phyloP scores from a whole-genome alignment of 192 early-diverging fungal genomes.

The Polychytrium aggregatum region DNA sequence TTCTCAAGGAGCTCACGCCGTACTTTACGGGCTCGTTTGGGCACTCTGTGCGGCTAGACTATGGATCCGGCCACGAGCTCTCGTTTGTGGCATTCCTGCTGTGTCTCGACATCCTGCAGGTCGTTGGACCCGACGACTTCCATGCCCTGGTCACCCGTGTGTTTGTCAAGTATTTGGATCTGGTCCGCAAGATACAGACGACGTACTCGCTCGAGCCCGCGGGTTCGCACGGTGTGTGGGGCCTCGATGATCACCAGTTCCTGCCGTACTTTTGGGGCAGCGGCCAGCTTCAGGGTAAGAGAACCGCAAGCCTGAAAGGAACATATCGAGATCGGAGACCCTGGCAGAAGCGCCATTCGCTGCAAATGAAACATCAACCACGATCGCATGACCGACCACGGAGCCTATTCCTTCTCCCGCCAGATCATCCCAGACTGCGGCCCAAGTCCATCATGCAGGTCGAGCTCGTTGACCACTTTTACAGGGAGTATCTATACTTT shows the following conservation, averaged over 20 bases:
- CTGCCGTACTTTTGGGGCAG: conserved; percentile 91
- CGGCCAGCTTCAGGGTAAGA: conserved; percentile 64
- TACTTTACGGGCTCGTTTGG: conserved; percentile 76
- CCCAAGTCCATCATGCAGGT: conserved; percentile 61
- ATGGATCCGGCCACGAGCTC: conserved; percentile 94
- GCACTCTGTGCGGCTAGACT: conserved; percentile 83
- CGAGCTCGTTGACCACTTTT: conserved; percentile 45
- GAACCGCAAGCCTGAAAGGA: no score
- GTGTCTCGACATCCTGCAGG: conserved; percentile 61
- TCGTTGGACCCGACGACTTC: conserved; percentile 51
- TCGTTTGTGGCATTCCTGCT: conserved; percentile 76
- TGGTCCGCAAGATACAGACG: conserved; percentile 69
- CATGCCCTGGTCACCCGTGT: conserved; percentile 59
- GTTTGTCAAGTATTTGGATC: conserved; percentile 67
- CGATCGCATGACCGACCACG: neutral
- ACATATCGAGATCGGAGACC: no score
- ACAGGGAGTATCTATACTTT: conserved; percentile 77
- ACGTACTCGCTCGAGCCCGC: conserved; percentile 88
- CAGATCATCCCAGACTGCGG: conserved; percentile 52
- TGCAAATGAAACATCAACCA: no score
- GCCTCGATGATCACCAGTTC: conserved; percentile 95
- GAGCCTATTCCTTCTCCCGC: no score
- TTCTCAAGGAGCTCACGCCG: conserved; percentile 64
- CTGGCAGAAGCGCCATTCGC: no score
- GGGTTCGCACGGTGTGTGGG: conserved; percentile 91